Evolutionary conservation across 768 basidiomycete species (phyloP).

Genomic region (Mrakia frigida): DNA sequence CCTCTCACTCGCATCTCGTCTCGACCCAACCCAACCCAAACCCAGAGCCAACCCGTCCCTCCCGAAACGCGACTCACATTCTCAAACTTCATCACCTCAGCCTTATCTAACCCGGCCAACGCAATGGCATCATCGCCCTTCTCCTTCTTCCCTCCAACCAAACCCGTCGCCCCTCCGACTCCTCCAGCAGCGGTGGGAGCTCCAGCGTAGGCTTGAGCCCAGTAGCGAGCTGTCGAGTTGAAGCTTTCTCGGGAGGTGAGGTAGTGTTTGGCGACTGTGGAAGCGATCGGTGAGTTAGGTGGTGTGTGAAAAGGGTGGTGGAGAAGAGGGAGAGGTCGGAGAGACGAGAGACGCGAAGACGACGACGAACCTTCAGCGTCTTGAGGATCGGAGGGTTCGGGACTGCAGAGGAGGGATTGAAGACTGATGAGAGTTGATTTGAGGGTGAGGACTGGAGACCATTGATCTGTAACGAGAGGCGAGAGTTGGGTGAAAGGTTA

Average conservation of each 20-base stretch:
- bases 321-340: neutral
- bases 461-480: conserved; percentile 50
- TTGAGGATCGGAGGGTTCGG: conserved; percentile 93
- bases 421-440: conserved; percentile 94
- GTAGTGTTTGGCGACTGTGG: conserved; percentile 82
- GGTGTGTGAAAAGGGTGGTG: neutral
- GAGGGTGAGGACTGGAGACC: conserved; percentile 90
- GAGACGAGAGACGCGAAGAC: neutral
- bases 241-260: conserved; percentile 77
- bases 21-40: too few species aligned
- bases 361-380: conserved; percentile 65
- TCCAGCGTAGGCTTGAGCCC: conserved; percentile 88
- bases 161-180: conserved; percentile 41
- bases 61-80: too few species aligned
- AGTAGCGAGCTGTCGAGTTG: conserved; percentile 86
- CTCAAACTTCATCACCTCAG: conserved; percentile 79
- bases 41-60: too few species aligned
- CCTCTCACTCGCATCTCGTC: conserved; percentile 64
- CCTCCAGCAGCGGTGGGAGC: conserved; percentile 53
- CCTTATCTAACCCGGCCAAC: conserved; percentile 73
- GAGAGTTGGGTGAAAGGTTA: neutral
- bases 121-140: conserved; percentile 48
- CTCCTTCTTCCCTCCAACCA: conserved; percentile 36
- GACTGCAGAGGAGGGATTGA: conserved; percentile 85
- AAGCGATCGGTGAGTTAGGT: neutral